Evolutionary conservation across 441 rosid genomes (phyloP), one percentile per base, ranked within the genome.

Genomic region (Populus hybrid): DNA sequence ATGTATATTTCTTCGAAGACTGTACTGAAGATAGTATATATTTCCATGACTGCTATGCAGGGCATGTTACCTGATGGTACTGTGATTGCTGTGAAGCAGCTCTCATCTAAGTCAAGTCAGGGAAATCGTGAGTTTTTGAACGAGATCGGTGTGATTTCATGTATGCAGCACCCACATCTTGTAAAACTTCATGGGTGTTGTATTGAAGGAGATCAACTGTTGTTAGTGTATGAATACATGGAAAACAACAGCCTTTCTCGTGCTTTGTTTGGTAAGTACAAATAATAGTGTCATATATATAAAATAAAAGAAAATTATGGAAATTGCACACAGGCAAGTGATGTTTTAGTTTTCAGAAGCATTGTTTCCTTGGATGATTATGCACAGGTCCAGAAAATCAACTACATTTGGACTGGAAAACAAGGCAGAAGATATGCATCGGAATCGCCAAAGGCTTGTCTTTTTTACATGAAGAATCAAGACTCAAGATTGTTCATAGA

Each of bases 81-180:
- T 0, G 72, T 75, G 28, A 80, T 92, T 50, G 93, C 93, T 16
- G 95, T 92, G n/a, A 92, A 92, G 82, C 93, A 92, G 72, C 88
- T 92, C 1, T 92, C 93, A 16, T 86, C 94, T 7, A 88, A 85
- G 79, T 92, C 97, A 11, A 73, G 79, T 72, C 97, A 92, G 84
- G 97, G 94, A 73, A 89, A 87, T 73, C 90, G 92, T 1, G 94
- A 92, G 76, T 92, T 92, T 74, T 75, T 92, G 64, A 92, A 85
- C 67, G 97, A 91, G 78, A 91, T 89, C 26, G 91, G 93, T 59
- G 86, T 88, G 90, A 90, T 88, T 53, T 84, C 90, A 0, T 83
- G 85, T 53, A 3, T 87, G 21, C 87, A 87, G 28, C 89, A 86
- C 36, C 88, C 88, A 2, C 84, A 89, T 78, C 90, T 89, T 73